A percentile compares a stretch with the other conserved stretches of the same genome.
These are phyloP conservation scores for Leccinum longicurvipes DNA, from an alignment of 768 basidiomycete genomes.

Conservation along the genomic window DNA sequence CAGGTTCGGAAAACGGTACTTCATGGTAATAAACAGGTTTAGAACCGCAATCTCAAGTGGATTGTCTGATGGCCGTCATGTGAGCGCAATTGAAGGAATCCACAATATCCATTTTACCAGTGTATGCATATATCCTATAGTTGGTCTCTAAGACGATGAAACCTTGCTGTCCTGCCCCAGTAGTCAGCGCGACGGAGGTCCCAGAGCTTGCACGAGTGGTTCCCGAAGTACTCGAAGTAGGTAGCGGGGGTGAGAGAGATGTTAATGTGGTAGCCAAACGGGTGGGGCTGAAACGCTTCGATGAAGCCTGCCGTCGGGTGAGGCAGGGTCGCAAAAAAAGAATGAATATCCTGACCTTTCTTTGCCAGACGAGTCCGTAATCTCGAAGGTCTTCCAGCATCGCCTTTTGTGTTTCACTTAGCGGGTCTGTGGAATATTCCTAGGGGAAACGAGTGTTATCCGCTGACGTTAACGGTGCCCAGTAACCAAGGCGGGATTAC, in stretches of 20 bases:
- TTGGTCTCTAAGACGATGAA: slow-evolving; percentile 98
- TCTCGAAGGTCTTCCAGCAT: slow-evolving; percentile 91
- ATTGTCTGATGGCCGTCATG: slow-evolving; percentile 59
- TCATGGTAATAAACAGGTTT: slow-evolving; percentile 88
- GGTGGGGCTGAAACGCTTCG: slow-evolving; percentile 88
- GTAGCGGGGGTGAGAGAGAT: slow-evolving; percentile 80
- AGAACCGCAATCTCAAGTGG: slow-evolving; percentile 94
- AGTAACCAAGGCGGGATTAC: slow-evolving; percentile 16
- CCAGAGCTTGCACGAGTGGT: slow-evolving; percentile 12
- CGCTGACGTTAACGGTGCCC: background rate
- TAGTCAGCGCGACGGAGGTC: slow-evolving; percentile 35
- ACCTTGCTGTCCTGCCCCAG: slow-evolving; percentile 67
- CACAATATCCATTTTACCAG: slow-evolving; percentile 49
- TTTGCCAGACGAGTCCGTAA: slow-evolving; percentile 92
- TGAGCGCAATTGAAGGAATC: slow-evolving; percentile 8
- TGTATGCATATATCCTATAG: slow-evolving; percentile 97
- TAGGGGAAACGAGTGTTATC: slow-evolving; percentile 30
- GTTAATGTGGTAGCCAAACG: slow-evolving; percentile 93
- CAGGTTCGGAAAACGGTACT: slow-evolving; percentile 93
- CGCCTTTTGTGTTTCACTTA: slow-evolving; percentile 76
- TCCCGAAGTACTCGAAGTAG: slow-evolving; percentile 42
- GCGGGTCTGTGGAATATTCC: slow-evolving; percentile 86
- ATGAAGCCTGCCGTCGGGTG: slow-evolving; percentile 48
- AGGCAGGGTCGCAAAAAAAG: slow-evolving; percentile 8
- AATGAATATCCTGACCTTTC: slow-evolving; percentile 48